These are phyloP conservation scores for Melocanna baccifera DNA, from an alignment of 176 grass and related monocot species.

Conservation along the genomic window DNA sequence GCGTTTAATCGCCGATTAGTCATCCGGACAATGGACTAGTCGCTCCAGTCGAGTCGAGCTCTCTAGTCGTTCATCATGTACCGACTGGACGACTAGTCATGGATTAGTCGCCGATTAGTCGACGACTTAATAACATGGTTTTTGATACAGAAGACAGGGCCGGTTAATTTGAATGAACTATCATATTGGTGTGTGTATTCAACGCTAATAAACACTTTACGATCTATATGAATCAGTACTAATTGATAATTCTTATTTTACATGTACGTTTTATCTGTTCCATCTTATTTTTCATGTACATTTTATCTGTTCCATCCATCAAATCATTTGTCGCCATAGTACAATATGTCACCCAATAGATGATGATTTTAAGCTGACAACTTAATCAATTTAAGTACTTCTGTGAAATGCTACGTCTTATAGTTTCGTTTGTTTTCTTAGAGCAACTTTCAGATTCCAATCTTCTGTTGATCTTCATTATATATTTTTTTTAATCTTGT, in stretches of 20 bases:
- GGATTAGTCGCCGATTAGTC: no score
- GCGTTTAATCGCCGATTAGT: no score
- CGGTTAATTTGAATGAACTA: not conserved
- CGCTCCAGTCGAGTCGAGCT: no score
- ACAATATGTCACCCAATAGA: not conserved
- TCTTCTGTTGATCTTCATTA: not conserved
- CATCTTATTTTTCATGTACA: not conserved
- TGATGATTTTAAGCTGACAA: not conserved
- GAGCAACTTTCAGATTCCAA: not conserved
- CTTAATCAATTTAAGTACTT: not conserved
- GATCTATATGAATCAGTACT: not conserved
- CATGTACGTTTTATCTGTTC: not conserved
- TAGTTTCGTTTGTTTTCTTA: conserved; percentile 34
- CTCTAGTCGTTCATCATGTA: no score
- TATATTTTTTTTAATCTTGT: not conserved
- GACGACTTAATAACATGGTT: no score
- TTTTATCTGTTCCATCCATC: not conserved
- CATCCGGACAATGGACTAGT: no score
- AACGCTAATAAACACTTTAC: not conserved
- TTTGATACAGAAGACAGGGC: not conserved
- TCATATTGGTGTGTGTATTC: not conserved
- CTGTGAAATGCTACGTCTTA: not conserved
- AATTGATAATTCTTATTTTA: not conserved
- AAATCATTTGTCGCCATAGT: not conserved
- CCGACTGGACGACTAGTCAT: no score